Base-by-base conservation (phyloP, 129 eudicot species). In the Saposhnikovia divaricata region DNA sequence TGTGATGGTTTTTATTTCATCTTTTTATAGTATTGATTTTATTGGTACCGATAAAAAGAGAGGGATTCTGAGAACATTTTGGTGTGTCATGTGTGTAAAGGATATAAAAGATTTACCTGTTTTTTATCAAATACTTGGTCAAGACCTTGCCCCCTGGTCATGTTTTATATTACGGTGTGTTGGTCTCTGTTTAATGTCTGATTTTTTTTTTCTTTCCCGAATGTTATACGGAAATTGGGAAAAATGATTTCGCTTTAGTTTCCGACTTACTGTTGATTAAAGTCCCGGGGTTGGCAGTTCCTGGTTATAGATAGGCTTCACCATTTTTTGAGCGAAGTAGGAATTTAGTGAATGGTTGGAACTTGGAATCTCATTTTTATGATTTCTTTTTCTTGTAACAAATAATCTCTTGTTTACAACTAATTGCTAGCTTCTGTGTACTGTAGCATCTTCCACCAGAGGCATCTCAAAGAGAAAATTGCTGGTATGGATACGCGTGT, bases 401-500 rank as follows among this genome's bases (percentile, higher is more conserved):
- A 25, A n/a, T 7, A 5, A 3, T 51, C 25, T 3, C 6, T 25
- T 51, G 19, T 72, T 69, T 47, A 34, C 40, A 34, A 40, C 77
- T 82, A 75, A 84, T 15, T 69, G 59, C 65, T 45, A 18, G 5
- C 44, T 53, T 80, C 8, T 79, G 37, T 79, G 6, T 16, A 45
- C 78, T 81, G 84, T 72, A 91, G 98, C 81, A 65, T 76, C 85
- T 90, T 77, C 90, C 97, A 9, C 80, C 59, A 23, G 98, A 90
- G 55, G 96, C 87, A 23, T 77, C 78, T 48, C 83, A 87, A 82
- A 83, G 98, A 82, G 92, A 88, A 77, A 83, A 94, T 78, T 94
- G 98, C 83, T 94, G 98, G 98, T 94, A 91, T 37, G 98, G 98
- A 14, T 91, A 91, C 61, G 88, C 87, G 4, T 94, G 98, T 80